These are phyloP conservation scores for Rhodotorula sphaerocarpa DNA, from an alignment of 768 basidiomycete species.

Conservation along the genomic window DNA sequence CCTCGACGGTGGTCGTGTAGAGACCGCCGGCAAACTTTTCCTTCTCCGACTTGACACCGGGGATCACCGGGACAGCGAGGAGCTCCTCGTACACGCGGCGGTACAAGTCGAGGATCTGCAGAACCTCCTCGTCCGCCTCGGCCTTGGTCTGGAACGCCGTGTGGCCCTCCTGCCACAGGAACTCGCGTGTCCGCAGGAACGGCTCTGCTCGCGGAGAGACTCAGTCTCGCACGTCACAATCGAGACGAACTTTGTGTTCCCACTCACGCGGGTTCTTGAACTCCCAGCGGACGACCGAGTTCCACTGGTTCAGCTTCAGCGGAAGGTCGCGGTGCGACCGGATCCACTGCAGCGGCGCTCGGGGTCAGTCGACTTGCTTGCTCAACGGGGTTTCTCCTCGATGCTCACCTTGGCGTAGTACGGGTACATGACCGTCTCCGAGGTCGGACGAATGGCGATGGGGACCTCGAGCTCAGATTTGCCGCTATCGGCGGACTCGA, in stretches of 20 bases:
- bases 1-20: slow-evolving; percentile 97
- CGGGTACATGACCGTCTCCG: slow-evolving; percentile 99
- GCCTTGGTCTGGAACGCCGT: slow-evolving; percentile 81
- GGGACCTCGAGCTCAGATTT: slow-evolving; percentile 90
- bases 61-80: slow-evolving; percentile 92
- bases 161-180: slow-evolving; percentile 99
- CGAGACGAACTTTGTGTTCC: not conserved
- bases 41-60: slow-evolving; percentile 95
- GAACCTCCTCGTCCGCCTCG: slow-evolving; percentile 87
- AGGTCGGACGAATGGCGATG: slow-evolving; percentile 94
- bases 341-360: slow-evolving; percentile 64
- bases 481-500: slow-evolving; percentile 53
- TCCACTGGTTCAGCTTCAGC: slow-evolving; percentile 97
- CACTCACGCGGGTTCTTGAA: slow-evolving; percentile 92
- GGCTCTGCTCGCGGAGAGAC: slow-evolving; percentile 56
- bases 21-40: slow-evolving; percentile 98
- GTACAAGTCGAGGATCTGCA: slow-evolving; percentile 90
- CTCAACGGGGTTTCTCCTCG: not conserved
- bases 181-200: slow-evolving; percentile 97
- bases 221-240: not conserved
- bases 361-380: not conserved
- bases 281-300: slow-evolving; percentile 98
- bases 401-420: slow-evolving; percentile 70
- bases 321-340: slow-evolving; percentile 94
- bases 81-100: slow-evolving; percentile 91